These are phyloP conservation scores for Sporisorium sorghi DNA, from an alignment of 1,284 basidiomycete species.

Conservation along the genomic window DNA sequence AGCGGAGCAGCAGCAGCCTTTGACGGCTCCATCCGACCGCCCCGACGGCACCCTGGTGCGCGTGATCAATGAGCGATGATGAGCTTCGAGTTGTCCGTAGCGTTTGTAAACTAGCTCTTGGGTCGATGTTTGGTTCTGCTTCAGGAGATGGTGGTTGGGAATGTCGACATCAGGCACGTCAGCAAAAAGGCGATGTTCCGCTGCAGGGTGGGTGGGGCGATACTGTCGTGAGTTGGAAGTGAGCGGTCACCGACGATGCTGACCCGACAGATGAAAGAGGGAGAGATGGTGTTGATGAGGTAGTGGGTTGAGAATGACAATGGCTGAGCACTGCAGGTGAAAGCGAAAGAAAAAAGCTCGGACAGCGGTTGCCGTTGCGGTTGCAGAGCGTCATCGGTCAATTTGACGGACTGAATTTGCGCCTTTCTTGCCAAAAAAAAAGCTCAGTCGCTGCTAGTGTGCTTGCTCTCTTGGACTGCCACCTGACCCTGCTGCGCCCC, in stretches of 20 bases:
- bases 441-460: neutral
- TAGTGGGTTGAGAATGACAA: neutral
- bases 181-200: neutral
- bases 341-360: neutral
- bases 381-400: conserved; percentile 29
- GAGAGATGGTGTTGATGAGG: neutral
- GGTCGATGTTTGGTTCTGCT: too few relatives aligned
- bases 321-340: neutral
- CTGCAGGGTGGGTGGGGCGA: too few relatives aligned
- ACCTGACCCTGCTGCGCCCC: neutral
- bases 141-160: neutral
- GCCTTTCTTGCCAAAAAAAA: neutral
- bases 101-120: too few relatives aligned
- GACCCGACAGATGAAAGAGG: neutral
- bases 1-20: conserved; percentile 38
- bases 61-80: too few relatives aligned
- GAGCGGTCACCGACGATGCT: neutral
- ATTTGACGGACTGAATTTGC: conserved; percentile 25
- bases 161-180: neutral
- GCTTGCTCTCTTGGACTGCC: neutral
- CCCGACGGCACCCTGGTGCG: conserved; percentile 29
- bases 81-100: neutral
- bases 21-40: conserved; percentile 45
- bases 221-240: neutral
- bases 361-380: neutral